Conservation (phyloP, 1,284 basidiomycete species). For the Kalmanozyma brasiliensis region DNA sequence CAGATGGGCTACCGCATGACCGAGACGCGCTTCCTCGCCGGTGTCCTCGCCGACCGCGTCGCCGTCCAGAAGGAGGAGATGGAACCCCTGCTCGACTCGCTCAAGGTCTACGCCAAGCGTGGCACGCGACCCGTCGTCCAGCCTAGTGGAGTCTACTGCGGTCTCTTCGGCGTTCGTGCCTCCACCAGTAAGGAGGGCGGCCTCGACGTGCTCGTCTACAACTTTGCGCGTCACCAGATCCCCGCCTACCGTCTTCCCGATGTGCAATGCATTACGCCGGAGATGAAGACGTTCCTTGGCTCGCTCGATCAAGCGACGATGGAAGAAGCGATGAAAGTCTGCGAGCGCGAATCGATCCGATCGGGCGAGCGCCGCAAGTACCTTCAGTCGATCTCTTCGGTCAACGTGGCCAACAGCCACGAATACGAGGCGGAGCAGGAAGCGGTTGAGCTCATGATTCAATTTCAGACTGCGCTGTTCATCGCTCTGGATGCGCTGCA, state of each 20-base stretch:
- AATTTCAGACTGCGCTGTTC: constrained; percentile 71
- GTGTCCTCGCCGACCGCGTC: constrained; percentile 70
- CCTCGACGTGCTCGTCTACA: constrained; percentile 71
- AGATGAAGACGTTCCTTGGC: constrained; percentile 69
- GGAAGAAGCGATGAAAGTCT: constrained; percentile 69
- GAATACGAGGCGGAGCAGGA: constrained; percentile 54
- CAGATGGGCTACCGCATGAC: constrained; percentile 71
- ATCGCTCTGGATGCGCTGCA: constrained; percentile 71
- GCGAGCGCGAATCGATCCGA: constrained; percentile 69
- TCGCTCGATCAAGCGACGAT: constrained; percentile 69
- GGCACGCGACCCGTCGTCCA: constrained; percentile 71
- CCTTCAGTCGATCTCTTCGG: constrained; percentile 45
- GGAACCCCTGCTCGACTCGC: constrained; percentile 70
- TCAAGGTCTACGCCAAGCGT: constrained; percentile 71
- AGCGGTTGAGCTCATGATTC: constrained; percentile 69
- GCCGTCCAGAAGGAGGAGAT: constrained; percentile 70
- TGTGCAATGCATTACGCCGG: constrained; percentile 68
- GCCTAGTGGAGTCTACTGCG: constrained; percentile 71
- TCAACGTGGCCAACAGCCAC: constrained; percentile 46
- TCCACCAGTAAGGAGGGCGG: constrained; percentile 63
- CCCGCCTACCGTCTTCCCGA: constrained; percentile 72
- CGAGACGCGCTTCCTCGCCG: constrained; percentile 71
- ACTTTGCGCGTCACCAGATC: constrained; percentile 72
- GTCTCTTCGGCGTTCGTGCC: constrained; percentile 71
- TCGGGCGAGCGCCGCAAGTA: constrained; percentile 62